Conservation (phyloP, 2,329 filamentous ascomycete genomes). For the Cercospora zeae-maydis region DNA sequence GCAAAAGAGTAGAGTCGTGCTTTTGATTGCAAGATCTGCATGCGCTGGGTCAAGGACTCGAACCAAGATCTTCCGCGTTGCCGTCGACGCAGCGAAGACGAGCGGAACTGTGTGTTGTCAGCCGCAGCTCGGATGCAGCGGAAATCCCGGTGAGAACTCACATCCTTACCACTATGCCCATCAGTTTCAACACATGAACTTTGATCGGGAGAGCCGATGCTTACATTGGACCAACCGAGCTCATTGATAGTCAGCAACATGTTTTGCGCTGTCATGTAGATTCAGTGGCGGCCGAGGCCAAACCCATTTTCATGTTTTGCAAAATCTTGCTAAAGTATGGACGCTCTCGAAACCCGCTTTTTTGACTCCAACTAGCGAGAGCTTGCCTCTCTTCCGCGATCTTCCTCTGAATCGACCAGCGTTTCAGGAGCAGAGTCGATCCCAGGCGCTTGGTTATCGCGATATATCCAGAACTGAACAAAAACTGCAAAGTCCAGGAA, state of each 20-base stretch:
- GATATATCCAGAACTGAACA: constrained; percentile 86
- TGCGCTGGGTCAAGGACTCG: neutral
- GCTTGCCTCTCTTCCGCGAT: constrained; percentile 30
- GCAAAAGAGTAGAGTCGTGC: neutral
- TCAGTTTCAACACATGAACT: neutral
- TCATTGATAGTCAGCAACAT: neutral
- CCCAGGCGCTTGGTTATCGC: constrained; percentile 34
- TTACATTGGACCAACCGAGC: constrained; percentile 8
- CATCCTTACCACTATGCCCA: constrained; percentile 6
- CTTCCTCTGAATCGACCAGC: constrained; percentile 23
- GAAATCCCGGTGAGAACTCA: neutral
- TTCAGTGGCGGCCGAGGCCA: neutral
- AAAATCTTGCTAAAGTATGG: neutral
- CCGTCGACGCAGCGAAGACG: neutral
- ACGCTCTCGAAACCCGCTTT: neutral
- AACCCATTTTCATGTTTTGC: neutral
- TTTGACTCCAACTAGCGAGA: constrained; percentile 18
- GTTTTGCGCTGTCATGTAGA: neutral
- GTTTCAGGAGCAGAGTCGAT: constrained; percentile 14
- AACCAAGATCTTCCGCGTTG: neutral
- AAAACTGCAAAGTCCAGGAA: constrained; percentile 83
- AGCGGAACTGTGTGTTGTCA: neutral
- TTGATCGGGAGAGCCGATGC: neutral
- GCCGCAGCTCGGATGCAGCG: neutral
- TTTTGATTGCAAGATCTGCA: constrained; percentile 2